Conservation (phyloP, 768 basidiomycete species). For the Wakefieldia striispora region DNA sequence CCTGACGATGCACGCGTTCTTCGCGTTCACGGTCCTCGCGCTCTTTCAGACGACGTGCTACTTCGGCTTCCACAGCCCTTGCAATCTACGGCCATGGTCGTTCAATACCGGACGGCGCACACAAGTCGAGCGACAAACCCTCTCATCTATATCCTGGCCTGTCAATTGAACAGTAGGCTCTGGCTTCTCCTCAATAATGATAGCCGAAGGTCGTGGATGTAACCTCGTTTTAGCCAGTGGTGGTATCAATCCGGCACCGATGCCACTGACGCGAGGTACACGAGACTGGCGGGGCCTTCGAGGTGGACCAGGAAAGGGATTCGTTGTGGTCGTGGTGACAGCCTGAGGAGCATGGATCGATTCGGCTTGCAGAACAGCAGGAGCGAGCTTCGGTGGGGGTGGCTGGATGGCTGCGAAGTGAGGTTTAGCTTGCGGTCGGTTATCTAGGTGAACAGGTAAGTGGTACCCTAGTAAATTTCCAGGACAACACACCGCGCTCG, state of each 20-base stretch:
- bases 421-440: slow-evolving; percentile 53
- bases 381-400: slow-evolving; percentile 43
- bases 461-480: not conserved
- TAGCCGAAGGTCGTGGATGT: slow-evolving; percentile 18
- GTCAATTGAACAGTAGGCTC: slow-evolving; percentile 37
- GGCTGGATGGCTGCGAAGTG: slow-evolving; percentile 65
- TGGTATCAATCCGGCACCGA: slow-evolving; percentile 27
- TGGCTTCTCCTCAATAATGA: slow-evolving; percentile 13
- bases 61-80: slow-evolving; percentile 71
- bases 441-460: slow-evolving; percentile 40
- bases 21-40: slow-evolving; percentile 35
- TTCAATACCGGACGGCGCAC: not conserved
- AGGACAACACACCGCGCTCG: slow-evolving; percentile 56
- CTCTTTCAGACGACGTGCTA: slow-evolving; percentile 58
- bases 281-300: slow-evolving; percentile 32
- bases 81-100: slow-evolving; percentile 49
- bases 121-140: slow-evolving; percentile 38
- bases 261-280: slow-evolving; percentile 30
- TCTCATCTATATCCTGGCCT: slow-evolving; percentile 72
- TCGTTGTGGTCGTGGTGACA: slow-evolving; percentile 9
- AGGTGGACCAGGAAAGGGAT: slow-evolving; percentile 14
- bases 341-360: slow-evolving; percentile 25
- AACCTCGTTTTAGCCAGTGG: slow-evolving; percentile 18
- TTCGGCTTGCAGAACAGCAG: slow-evolving; percentile 45
- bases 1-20: slow-evolving; percentile 27